Evolutionary conservation across 2,329 filamentous ascomycete genomes (phyloP).

Genomic region (Hymenoscyphus fructigenus): DNA sequence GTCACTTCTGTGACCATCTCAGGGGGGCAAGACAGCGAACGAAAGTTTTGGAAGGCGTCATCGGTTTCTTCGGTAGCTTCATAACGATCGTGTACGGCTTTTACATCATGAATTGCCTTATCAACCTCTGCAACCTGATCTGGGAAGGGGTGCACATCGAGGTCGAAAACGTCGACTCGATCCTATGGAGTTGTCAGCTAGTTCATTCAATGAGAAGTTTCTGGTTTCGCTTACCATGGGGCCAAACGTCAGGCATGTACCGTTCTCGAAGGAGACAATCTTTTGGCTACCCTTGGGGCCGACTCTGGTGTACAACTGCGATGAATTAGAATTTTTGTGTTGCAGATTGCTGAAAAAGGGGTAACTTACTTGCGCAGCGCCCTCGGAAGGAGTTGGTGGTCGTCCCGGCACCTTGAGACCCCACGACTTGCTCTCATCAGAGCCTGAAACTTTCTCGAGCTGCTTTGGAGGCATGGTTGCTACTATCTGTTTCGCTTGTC

Average conservation of each 20-base stretch:
- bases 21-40: not conserved
- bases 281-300: conserved; percentile 16
- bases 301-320: conserved; percentile 21
- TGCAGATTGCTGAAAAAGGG: not conserved
- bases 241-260: conserved; percentile 27
- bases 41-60: conserved; percentile 15
- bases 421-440: conserved; percentile 15
- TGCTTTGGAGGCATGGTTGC: not conserved
- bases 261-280: conserved; percentile 23
- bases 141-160: conserved; percentile 18
- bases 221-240: conserved; percentile 21
- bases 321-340: not conserved
- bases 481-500: not conserved
- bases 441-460: not conserved
- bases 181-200: conserved; percentile 23
- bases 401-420: conserved; percentile 29
- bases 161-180: conserved; percentile 23
- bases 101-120: conserved; percentile 23
- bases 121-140: conserved; percentile 27
- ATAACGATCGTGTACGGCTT: conserved; percentile 16
- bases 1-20: not conserved
- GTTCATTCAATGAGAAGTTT: not conserved
- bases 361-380: conserved; percentile 29
- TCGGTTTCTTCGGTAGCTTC: not conserved
- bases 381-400: conserved; percentile 30